Evolutionary conservation across 345 rosid species (phyloP).

Genomic region (Balakata baccata): DNA sequence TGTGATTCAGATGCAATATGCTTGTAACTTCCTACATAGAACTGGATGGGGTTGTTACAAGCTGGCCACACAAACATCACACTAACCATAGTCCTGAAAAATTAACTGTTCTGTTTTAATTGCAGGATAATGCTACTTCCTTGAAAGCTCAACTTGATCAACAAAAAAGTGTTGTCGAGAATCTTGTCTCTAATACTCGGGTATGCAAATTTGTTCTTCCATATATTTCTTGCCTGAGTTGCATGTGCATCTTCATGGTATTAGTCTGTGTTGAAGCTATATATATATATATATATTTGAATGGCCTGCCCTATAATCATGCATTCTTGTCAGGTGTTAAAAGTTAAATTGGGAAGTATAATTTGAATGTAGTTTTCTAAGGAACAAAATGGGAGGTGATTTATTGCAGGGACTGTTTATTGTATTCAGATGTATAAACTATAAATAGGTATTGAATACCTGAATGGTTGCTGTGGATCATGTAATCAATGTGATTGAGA

Average conservation of each 20-base stretch:
- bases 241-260: background rate
- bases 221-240: background rate
- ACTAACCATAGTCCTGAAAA: background rate
- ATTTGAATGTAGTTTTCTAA: background rate
- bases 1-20: constrained; percentile 8
- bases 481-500: background rate
- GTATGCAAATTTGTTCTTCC: constrained; percentile 29
- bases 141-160: constrained; percentile 70
- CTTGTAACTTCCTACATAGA: background rate
- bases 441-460: constrained; percentile 2
- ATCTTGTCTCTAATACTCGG: constrained; percentile 73
- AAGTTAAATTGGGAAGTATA: background rate
- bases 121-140: constrained; percentile 60
- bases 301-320: background rate
- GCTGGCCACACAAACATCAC: background rate
- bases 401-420: background rate
- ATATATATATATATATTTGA: background rate
- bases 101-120: background rate
- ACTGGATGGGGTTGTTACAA: background rate
- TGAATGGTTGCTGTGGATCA: background rate
- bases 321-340: background rate
- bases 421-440: constrained; percentile 5
- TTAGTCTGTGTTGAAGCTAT: background rate
- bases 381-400: background rate
- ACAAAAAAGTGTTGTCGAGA: constrained; percentile 60